Evolutionary conservation across 345 rosid genomes (phyloP).

Genomic region (Bretschneidera sinensis): DNA sequence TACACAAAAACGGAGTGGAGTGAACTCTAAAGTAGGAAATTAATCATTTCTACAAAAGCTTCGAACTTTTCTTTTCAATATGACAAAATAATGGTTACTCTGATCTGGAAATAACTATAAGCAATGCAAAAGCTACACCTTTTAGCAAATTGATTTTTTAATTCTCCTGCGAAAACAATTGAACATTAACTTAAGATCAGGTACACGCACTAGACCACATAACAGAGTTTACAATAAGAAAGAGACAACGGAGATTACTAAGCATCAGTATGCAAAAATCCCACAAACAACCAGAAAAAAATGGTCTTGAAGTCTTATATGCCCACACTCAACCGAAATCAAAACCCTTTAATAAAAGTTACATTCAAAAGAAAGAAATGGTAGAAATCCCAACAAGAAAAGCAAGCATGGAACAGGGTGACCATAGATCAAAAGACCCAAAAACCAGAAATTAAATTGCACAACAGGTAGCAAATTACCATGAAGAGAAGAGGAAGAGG

Average conservation of each 20-base stretch:
- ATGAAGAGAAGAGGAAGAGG: conserved; percentile 22
- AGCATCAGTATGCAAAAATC: neutral
- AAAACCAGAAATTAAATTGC: neutral
- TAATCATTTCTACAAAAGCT: conserved; percentile 7
- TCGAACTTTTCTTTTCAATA: neutral
- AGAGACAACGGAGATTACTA: neutral
- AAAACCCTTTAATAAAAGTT: neutral
- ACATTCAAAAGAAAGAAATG: neutral
- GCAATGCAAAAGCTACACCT: neutral
- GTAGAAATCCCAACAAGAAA: neutral
- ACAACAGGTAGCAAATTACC: conserved; percentile 26
- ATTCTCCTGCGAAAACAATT: neutral
- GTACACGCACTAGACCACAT: neutral
- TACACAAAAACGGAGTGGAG: neutral
- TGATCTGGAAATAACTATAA: neutral
- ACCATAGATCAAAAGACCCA: neutral
- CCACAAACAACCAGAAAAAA: neutral
- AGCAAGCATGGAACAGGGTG: conserved; percentile 8
- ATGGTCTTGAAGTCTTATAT: too few species aligned
- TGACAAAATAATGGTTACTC: neutral
- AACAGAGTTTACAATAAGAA: neutral
- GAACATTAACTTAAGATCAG: neutral
- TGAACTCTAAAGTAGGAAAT: neutral
- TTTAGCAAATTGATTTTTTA: neutral
- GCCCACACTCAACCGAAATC: neutral